These are phyloP conservation scores for Myrmaecium sp. DNA, from an alignment of 2,329 filamentous ascomycete genomes.

Conservation along the genomic window DNA sequence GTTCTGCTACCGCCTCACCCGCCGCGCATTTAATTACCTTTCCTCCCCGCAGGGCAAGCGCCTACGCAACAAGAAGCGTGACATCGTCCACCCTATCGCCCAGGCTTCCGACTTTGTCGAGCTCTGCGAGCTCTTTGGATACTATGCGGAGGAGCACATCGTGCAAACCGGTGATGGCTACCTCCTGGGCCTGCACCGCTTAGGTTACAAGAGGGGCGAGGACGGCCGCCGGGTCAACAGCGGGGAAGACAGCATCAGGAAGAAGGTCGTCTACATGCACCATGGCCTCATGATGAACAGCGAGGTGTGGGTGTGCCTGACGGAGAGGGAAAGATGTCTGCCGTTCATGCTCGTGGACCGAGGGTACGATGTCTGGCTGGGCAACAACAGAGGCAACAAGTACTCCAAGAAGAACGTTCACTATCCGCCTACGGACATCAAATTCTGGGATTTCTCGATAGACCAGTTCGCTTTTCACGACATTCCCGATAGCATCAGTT, in stretches of 20 bases:
- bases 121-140: constrained; percentile 80
- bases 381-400: constrained; percentile 97
- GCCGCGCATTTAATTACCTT: constrained; percentile 64
- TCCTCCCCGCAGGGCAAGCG: constrained; percentile 52
- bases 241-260: constrained; percentile 48
- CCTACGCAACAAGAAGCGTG: constrained; percentile 53
- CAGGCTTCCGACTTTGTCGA: constrained; percentile 86
- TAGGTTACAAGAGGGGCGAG: constrained; percentile 71
- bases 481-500: constrained; percentile 85
- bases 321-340: constrained; percentile 68
- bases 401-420: constrained; percentile 91
- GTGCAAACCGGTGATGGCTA: constrained; percentile 92
- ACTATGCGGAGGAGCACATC: constrained; percentile 89
- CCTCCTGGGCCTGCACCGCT: constrained; percentile 71
- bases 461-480: constrained; percentile 97
- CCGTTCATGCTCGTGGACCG: constrained; percentile 78
- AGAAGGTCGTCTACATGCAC: constrained; percentile 84
- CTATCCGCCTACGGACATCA: constrained; percentile 52
- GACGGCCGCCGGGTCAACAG: constrained; percentile 63
- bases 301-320: constrained; percentile 92
- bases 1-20: constrained; percentile 68
- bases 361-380: constrained; percentile 94
- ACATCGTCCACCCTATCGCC: constrained; percentile 58
- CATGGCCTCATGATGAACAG: constrained; percentile 97
- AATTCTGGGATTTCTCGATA: constrained; percentile 97